Base-by-base conservation (phyloP, 31 red algal species). In the Odonthalia washingtoniensis region DNA sequence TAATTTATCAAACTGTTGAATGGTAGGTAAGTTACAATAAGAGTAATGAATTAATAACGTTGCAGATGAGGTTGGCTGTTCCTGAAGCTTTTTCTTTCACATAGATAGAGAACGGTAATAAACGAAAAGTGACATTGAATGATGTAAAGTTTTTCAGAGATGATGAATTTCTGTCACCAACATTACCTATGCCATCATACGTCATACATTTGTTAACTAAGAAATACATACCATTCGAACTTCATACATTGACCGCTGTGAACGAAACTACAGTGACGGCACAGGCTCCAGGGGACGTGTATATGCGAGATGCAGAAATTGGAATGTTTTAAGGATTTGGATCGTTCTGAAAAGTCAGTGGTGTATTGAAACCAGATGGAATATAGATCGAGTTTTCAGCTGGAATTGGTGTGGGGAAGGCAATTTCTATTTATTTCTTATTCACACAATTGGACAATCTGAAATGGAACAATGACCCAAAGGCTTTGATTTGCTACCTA, bases 351-450 rank as follows among this genome's bases (percentile, higher is more conserved):
- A 89, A 86, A n/a, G 78, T 76, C 30, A 86, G 87, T 4, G 16
- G 74, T 31, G 35, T 37, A 45, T 69, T 90, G 31, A 40, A 70
- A 42, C 36, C 53, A 41, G 74, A 35, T 39, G 82, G 76, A 26
- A 66, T 87, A 26, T 57, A 66, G n/a, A 87, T 90, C 61, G 81
- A 89, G 4, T 95, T 90, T 40, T 68, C 88, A 21, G 39, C 87
- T 37, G 78, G 74, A 1, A 65, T 96, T 68, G 94, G 94, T 36
- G 94, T 96, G 5, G 83, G 94, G 27, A 91, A 93, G 46, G 64
- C 90, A 53, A 85, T 96, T 21, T 72, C 85, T 39, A 91, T 92
- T 18, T 86, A 92, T 35, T 70, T 96, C 70, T 53, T 96, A 27
- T 92, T 96, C 44, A 84, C 90, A 21, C 77, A 91, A 34, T 85